These are phyloP conservation scores for Lentinus polychrous DNA, from an alignment of 1,284 basidiomycete genomes.

Conservation along the genomic window DNA sequence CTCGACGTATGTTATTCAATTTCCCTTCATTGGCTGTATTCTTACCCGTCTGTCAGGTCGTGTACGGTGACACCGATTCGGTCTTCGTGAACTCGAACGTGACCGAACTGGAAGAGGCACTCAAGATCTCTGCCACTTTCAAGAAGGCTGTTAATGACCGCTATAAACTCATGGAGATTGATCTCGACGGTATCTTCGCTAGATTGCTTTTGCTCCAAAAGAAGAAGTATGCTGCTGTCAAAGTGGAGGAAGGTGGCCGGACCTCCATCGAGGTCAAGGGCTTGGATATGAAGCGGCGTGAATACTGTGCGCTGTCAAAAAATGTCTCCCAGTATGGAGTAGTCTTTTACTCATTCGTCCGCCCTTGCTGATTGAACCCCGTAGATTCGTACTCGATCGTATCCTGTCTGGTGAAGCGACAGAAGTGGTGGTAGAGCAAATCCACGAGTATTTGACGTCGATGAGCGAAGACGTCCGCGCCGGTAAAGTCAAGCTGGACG, in stretches of 20 bases:
- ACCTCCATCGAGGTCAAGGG: slow-evolving; percentile 91
- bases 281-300: slow-evolving; percentile 97
- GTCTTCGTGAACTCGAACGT: slow-evolving; percentile 98
- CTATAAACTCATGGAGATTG: slow-evolving; percentile 94
- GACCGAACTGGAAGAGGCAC: slow-evolving; percentile 79
- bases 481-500: slow-evolving; percentile 78
- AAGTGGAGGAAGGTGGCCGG: slow-evolving; percentile 75
- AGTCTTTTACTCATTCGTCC: not conserved
- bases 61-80: slow-evolving; percentile 98
- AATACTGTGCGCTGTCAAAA: slow-evolving; percentile 92
- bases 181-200: slow-evolving; percentile 92
- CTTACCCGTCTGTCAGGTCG: slow-evolving; percentile 52
- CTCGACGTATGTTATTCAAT: slow-evolving; percentile 63
- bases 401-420: slow-evolving; percentile 90
- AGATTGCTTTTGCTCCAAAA: slow-evolving; percentile 92
- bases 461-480: slow-evolving; percentile 73
- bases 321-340: slow-evolving; percentile 78
- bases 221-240: slow-evolving; percentile 98
- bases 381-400: slow-evolving; percentile 81
- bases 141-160: slow-evolving; percentile 95
- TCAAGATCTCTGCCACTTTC: slow-evolving; percentile 89
- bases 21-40: slow-evolving; percentile 4
- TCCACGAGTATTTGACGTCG: slow-evolving; percentile 85
- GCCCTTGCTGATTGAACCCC: not conserved
- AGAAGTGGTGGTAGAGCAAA: slow-evolving; percentile 84